phyloP scores from a whole-genome alignment of 306 rosid genomes.

The Myrica gale region DNA sequence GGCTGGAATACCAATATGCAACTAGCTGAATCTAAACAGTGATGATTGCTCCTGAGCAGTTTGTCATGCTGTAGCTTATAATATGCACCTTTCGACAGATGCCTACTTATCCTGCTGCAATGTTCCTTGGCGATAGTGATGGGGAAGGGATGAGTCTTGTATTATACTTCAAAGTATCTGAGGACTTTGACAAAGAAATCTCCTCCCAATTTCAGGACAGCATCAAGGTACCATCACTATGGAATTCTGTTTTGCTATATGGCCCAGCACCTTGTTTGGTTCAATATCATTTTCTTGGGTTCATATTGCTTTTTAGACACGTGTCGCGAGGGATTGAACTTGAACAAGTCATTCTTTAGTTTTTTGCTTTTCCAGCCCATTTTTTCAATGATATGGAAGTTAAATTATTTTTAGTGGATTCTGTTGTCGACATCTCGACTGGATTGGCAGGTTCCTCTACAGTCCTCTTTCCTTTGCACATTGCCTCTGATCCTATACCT shows the following conservation, averaged over 20 bases:
- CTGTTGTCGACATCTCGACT: background rate
- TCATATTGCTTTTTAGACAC: background rate
- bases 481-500: background rate
- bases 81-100: conserved; percentile 46
- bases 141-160: conserved; percentile 94
- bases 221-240: conserved; percentile 53
- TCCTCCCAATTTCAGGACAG: conserved; percentile 77
- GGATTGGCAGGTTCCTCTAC: background rate
- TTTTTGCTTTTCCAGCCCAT: background rate
- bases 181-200: conserved; percentile 57
- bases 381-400: background rate
- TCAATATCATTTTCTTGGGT: conserved; percentile 5
- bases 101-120: conserved; percentile 93
- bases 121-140: conserved; percentile 84
- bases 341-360: background rate
- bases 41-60: conserved; percentile 11
- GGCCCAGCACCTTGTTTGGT: background rate
- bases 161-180: conserved; percentile 68
- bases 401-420: background rate
- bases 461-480: background rate
- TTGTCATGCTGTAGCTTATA: conserved; percentile 25
- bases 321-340: background rate
- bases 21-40: background rate
- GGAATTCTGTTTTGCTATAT: background rate
- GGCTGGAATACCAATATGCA: background rate